Base-by-base conservation (phyloP, 306 rosid genomes). In the Cicer cuneatum region DNA sequence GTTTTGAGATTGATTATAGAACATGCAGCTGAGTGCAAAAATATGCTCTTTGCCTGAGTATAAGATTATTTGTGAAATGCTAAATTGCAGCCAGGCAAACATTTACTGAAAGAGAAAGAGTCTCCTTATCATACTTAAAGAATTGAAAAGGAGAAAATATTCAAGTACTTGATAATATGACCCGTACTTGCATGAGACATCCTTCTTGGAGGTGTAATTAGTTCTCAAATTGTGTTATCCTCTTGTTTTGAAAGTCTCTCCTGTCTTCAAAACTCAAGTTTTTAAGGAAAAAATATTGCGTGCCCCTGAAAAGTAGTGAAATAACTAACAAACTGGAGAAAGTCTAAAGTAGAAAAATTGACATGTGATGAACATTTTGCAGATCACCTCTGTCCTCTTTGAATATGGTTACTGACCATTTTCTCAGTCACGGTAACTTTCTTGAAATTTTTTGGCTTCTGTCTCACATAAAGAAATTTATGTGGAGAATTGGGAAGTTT, bases 161-260 rank as follows among this genome's bases (percentile, higher is more conserved):
- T 63, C 11, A 12, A 65, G 76, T 66, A 48, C 33, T 41, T 47
- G 38, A 49, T 15, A 63, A 38, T 70, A 64, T 38, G 5, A 66
- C 16, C 10, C 10, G 29, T 53, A 73, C 35, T 73, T 59, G 58
- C 49, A 52, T 60, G 65, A 33, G 48, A 43, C 64, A 69, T 73
- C 64, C 57, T 70, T 75, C 71, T 73, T 78, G 83, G 80, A 67
- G 63, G 73, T 58, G 33, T 67, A 51, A 41, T 10, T 58, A 14
- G 51, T 29, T 57, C 10, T 49, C 19, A 69, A 24, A 11, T 45
- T 43, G 63, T 29, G 18, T 66, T 46, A 14, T 33, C 72, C 62
- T 43, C 46, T 72, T 72, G 68, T 41, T 63, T 61, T 61, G 59
- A 40, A 49, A 72, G 48, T 42, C 49, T 71, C n/a, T 40, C 51